Percentiles rank a stretch among this genome's conserved stretches.
phyloP scores from a whole-genome alignment of 1,284 basidiomycete genomes.

The Papiliotrema fonsecae region DNA sequence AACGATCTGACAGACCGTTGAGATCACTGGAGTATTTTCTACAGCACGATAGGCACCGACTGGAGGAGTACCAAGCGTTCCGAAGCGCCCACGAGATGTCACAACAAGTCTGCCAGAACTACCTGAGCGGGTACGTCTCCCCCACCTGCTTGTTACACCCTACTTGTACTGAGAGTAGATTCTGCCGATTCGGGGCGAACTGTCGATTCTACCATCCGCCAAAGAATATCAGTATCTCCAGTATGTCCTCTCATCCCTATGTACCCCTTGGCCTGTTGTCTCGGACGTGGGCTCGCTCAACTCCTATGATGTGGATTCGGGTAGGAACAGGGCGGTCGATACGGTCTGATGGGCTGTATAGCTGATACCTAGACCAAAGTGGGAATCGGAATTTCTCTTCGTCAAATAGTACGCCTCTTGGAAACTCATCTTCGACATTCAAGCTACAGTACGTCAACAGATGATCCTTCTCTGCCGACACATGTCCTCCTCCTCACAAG shows the following conservation, averaged over 20 bases:
- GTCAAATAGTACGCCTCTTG: no score
- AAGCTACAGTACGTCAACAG: no score
- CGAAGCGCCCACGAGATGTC: no score
- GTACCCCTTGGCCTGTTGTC: not conserved
- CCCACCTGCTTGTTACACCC: not conserved
- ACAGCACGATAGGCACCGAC: no score
- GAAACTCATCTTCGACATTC: no score
- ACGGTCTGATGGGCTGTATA: not conserved
- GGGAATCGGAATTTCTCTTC: no score
- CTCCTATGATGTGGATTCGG: not conserved
- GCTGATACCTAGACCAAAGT: no score
- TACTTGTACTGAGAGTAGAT: not conserved
- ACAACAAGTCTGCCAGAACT: conserved; percentile 20
- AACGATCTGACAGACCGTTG: no score
- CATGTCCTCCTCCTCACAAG: no score
- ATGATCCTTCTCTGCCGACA: no score
- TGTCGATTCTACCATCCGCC: conserved; percentile 39
- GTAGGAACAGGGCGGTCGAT: not conserved
- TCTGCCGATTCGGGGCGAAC: conserved; percentile 34
- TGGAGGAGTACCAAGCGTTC: no score
- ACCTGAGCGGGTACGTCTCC: conserved; percentile 19
- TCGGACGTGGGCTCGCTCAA: not conserved
- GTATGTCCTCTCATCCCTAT: not conserved
- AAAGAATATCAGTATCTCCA: not conserved
- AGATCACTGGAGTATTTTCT: no score